These are phyloP conservation scores for Yarrowia sp. DNA, from an alignment of 805 yeast species.

Conservation along the genomic window DNA sequence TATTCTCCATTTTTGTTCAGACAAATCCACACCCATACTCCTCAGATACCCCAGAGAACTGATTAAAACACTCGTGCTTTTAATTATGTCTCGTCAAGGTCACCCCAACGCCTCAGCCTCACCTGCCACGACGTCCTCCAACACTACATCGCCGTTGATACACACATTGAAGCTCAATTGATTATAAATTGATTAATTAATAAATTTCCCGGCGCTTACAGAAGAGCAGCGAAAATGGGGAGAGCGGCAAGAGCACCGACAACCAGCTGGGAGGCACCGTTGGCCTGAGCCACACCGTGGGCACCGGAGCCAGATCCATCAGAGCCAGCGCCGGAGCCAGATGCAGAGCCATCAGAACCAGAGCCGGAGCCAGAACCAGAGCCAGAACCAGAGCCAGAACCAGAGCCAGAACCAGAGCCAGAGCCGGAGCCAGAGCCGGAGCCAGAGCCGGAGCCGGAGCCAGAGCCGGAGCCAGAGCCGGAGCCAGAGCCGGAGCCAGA, in stretches of 20 bases:
- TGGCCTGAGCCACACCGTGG: conserved; percentile 27
- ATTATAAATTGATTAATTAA: background rate
- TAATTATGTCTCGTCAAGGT: no score
- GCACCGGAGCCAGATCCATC: background rate
- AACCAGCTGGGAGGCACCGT: conserved; percentile 13
- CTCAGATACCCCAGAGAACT: no score
- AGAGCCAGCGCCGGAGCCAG: background rate
- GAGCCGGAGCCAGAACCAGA: background rate
- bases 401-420: no score
- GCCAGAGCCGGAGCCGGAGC: background rate
- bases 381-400: no score
- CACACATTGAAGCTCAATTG: background rate
- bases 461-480: background rate
- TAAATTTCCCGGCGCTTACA: background rate
- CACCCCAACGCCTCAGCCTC: no score
- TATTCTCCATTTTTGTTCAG: no score
- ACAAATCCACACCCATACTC: no score
- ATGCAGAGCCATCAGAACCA: no score
- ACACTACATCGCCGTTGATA: background rate
- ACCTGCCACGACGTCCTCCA: background rate
- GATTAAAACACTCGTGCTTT: no score
- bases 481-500: background rate
- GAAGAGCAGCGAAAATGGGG: conserved; percentile 16
- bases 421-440: background rate
- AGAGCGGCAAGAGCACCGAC: conserved; percentile 10